Evolutionary conservation across 495 filamentous ascomycete genomes (phyloP).

Genomic region (Aspergillus egyptiacus): DNA sequence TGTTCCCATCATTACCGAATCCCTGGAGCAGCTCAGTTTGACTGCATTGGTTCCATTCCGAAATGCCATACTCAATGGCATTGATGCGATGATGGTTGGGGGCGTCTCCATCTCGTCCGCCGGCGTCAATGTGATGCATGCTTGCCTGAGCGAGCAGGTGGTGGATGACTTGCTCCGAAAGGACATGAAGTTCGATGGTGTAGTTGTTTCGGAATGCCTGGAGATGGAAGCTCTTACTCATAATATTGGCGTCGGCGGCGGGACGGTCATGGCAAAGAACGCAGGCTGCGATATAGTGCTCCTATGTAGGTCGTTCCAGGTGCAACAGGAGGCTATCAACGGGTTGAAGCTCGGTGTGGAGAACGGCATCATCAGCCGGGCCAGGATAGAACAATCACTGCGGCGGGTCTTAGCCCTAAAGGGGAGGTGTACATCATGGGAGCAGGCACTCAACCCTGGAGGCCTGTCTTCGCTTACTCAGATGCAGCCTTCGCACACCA

Average conservation of each 20-base stretch:
- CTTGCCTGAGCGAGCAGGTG: conserved; percentile 84
- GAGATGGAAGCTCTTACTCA: conserved; percentile 90
- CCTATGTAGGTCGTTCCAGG: conserved; percentile 75
- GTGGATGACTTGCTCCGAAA: conserved; percentile 77
- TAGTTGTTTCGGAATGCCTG: conserved; percentile 90
- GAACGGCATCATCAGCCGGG: conserved; percentile 71
- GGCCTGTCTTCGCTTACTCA: conserved; percentile 66
- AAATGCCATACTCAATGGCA: conserved; percentile 72
- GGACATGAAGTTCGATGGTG: conserved; percentile 79
- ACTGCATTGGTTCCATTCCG: conserved; percentile 81
- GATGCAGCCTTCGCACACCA: conserved; percentile 71
- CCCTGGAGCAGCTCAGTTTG: conserved; percentile 76
- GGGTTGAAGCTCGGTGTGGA: conserved; percentile 80
- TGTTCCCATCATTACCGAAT: conserved; percentile 88
- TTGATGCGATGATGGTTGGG: conserved; percentile 91
- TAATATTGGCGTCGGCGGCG: conserved; percentile 87
- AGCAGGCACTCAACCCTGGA: conserved; percentile 72
- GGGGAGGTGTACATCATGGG: conserved; percentile 71
- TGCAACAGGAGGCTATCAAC: conserved; percentile 80
- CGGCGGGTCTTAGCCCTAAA: conserved; percentile 70
- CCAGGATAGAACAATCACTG: conserved; percentile 70
- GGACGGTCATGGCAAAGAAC: conserved; percentile 90
- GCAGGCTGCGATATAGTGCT: conserved; percentile 84
- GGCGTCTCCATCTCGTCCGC: conserved; percentile 82
- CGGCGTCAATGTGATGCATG: conserved; percentile 86